Evolutionary conservation across 2,329 filamentous ascomycete species (phyloP).

Genomic region (Trichoderma sp.): DNA sequence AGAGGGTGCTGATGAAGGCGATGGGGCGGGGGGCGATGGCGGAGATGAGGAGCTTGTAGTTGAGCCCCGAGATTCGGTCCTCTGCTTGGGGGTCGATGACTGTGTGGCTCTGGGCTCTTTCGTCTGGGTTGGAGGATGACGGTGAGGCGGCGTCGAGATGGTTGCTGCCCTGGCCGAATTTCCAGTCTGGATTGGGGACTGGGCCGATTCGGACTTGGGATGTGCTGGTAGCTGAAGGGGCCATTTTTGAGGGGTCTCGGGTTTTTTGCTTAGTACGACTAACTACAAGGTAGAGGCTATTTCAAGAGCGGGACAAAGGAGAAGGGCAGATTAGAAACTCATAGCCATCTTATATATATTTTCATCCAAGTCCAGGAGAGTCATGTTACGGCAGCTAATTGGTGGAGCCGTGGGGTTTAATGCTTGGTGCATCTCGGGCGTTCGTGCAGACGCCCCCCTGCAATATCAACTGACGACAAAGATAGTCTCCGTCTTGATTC

Average conservation of each 20-base stretch:
- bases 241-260: not conserved
- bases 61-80: constrained; percentile 64
- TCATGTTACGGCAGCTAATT: not conserved
- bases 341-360: not conserved
- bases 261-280: not conserved
- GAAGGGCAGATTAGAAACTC: not conserved
- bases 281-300: not conserved
- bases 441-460: not conserved
- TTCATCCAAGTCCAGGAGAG: not conserved
- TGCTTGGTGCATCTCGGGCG: not conserved
- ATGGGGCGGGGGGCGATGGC: constrained; percentile 81
- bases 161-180: constrained; percentile 64
- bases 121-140: constrained; percentile 17
- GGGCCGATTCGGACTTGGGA: not conserved
- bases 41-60: constrained; percentile 91
- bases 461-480: not conserved
- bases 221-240: not conserved
- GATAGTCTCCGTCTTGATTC: not conserved
- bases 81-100: constrained; percentile 77
- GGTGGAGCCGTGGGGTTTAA: not conserved
- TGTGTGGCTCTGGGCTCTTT: constrained; percentile 54
- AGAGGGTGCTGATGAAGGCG: constrained; percentile 53
- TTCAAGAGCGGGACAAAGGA: not conserved
- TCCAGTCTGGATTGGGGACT: constrained; percentile 55
- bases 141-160: constrained; percentile 29